Conservation (phyloP, 2,329 filamentous ascomycete genomes). For the Botryotinia globosa region DNA sequence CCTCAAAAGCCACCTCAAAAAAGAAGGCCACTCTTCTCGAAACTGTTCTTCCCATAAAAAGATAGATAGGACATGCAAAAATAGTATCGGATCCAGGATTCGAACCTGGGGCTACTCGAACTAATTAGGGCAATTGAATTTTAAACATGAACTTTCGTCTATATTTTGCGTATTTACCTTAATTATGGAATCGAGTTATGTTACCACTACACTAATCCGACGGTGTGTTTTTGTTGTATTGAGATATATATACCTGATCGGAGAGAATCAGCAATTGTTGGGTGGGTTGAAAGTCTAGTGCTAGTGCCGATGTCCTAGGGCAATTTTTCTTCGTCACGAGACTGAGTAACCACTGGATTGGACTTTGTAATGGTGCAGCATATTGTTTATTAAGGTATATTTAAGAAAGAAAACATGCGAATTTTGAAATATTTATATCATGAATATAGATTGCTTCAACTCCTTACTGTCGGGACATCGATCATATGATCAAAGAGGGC, state of each 20-base stretch:
- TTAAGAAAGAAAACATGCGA: too few relatives aligned
- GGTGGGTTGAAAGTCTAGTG: background rate
- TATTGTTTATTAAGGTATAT: background rate
- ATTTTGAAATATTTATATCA: background rate
- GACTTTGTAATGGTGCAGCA: background rate
- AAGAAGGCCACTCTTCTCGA: background rate
- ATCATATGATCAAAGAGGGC: too few relatives aligned
- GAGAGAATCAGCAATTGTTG: background rate
- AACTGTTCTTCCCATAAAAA: background rate
- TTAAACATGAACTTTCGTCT: too few relatives aligned
- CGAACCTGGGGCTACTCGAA: background rate
- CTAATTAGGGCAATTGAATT: too few relatives aligned
- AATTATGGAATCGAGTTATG: background rate
- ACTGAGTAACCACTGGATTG: background rate
- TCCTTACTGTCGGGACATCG: too few relatives aligned
- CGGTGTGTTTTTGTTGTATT: background rate
- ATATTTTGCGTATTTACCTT: too few relatives aligned
- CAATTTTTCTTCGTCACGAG: background rate
- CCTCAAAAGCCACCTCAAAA: background rate
- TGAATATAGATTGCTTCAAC: background rate
- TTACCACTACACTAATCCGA: background rate
- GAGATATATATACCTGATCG: background rate
- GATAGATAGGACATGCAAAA: background rate
- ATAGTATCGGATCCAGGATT: background rate
- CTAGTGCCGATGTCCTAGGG: background rate